Evolutionary conservation across 2,329 filamentous ascomycete species (phyloP).

Genomic region (Colletotrichum liriopes): DNA sequence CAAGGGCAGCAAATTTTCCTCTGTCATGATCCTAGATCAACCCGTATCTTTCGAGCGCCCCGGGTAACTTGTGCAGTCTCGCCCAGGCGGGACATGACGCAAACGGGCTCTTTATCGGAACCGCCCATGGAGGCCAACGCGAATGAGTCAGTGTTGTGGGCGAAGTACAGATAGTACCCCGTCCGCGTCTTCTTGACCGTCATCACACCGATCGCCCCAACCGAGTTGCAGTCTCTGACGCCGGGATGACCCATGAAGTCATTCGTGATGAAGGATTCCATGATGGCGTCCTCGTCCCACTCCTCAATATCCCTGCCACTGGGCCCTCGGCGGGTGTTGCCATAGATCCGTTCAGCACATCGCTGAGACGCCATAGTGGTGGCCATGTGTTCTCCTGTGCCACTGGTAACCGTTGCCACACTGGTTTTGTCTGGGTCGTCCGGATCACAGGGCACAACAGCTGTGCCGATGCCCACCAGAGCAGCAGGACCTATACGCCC

Average conservation of each 20-base stretch:
- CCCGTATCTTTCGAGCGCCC: slow-evolving; percentile 67
- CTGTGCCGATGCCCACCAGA: slow-evolving; percentile 90
- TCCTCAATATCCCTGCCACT: slow-evolving; percentile 76
- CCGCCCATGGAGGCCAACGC: slow-evolving; percentile 92
- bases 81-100: slow-evolving; percentile 87
- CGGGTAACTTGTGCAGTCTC: slow-evolving; percentile 68
- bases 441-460: slow-evolving; percentile 84
- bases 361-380: slow-evolving; percentile 92
- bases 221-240: slow-evolving; percentile 83
- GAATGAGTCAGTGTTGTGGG: slow-evolving; percentile 93
- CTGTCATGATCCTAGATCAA: slow-evolving; percentile 40
- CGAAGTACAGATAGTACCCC: slow-evolving; percentile 90
- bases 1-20: background rate
- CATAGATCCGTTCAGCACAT: slow-evolving; percentile 89
- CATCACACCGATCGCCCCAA: slow-evolving; percentile 92
- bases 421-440: slow-evolving; percentile 78
- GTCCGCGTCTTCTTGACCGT: slow-evolving; percentile 86
- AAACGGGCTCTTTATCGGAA: slow-evolving; percentile 80
- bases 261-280: slow-evolving; percentile 84
- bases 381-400: slow-evolving; percentile 98
- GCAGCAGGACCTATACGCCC: slow-evolving; percentile 94
- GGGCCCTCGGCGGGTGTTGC: slow-evolving; percentile 72
- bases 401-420: slow-evolving; percentile 91
- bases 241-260: slow-evolving; percentile 96
- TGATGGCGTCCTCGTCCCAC: slow-evolving; percentile 81